phyloP scores from a whole-genome alignment of 495 filamentous ascomycete species.

The Cetradonia linearis region DNA sequence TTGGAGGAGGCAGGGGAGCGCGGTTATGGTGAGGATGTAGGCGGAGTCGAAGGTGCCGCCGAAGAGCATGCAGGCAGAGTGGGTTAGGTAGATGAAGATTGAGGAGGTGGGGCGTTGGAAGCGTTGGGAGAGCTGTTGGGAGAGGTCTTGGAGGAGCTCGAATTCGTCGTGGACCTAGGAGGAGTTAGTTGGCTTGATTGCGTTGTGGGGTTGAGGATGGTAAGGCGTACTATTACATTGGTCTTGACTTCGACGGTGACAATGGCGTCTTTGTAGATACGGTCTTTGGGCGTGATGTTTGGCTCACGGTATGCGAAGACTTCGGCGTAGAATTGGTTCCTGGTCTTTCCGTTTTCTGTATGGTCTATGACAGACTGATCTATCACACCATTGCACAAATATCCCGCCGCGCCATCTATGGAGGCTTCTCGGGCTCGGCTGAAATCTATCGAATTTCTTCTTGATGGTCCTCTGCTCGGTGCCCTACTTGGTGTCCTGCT shows the following conservation, averaged over 20 bases:
- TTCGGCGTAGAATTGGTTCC: constrained; percentile 50
- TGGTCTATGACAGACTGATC: constrained; percentile 19
- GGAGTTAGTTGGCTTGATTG: background rate
- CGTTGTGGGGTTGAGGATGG: background rate
- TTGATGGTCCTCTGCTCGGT: constrained; percentile 15
- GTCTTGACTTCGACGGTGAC: constrained; percentile 73
- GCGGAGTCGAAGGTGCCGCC: constrained; percentile 66
- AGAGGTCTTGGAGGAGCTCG: constrained; percentile 58
- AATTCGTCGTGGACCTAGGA: constrained; percentile 31
- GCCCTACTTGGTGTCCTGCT: constrained; percentile 13
- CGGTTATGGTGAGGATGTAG: constrained; percentile 68
- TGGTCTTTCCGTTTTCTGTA: constrained; percentile 29
- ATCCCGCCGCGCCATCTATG: constrained; percentile 1
- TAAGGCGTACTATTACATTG: constrained; percentile 61
- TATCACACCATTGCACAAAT: background rate
- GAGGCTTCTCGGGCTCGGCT: constrained; percentile 7
- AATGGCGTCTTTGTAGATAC: constrained; percentile 53
- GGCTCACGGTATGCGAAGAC: constrained; percentile 46
- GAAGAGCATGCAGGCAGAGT: constrained; percentile 66
- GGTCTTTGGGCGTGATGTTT: constrained; percentile 43
- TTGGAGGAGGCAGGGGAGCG: constrained; percentile 56
- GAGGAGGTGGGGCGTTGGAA: constrained; percentile 62
- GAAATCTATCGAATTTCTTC: constrained; percentile 11
- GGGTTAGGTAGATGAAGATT: constrained; percentile 61
- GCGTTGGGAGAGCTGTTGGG: constrained; percentile 56